These are phyloP conservation scores for Cladosporium sphaerospermum DNA, from an alignment of 2,329 filamentous ascomycete species.

Conservation along the genomic window DNA sequence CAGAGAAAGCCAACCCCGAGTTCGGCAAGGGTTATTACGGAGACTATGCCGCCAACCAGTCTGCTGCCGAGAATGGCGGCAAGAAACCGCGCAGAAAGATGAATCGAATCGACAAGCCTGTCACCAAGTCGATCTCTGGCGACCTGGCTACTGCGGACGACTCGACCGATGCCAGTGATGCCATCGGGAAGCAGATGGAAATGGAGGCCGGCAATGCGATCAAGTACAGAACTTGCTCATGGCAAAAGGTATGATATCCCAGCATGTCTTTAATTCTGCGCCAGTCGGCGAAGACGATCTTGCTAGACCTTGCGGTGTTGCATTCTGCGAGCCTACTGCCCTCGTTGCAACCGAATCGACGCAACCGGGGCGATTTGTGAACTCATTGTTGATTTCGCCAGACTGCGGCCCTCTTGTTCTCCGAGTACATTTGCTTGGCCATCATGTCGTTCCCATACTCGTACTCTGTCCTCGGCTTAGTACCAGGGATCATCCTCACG, in stretches of 20 bases:
- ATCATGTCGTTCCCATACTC: conserved; percentile 98
- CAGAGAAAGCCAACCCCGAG: conserved; percentile 10
- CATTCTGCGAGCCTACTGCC: background rate
- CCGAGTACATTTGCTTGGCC: conserved; percentile 86
- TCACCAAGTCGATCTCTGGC: conserved; percentile 31
- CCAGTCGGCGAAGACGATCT: background rate
- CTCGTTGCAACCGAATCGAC: background rate
- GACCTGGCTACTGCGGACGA: conserved; percentile 13
- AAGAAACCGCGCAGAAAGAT: conserved; percentile 28
- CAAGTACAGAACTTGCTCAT: conserved; percentile 87
- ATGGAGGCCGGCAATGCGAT: conserved; percentile 72
- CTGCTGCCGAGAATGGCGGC: conserved; percentile 28
- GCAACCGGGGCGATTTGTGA: background rate
- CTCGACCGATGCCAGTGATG: conserved; percentile 36
- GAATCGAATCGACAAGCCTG: conserved; percentile 36
- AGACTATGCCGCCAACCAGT: conserved; percentile 18
- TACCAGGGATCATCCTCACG: conserved; percentile 80
- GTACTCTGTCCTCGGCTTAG: conserved; percentile 78
- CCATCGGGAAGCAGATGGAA: conserved; percentile 63
- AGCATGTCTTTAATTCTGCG: background rate
- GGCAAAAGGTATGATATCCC: conserved; percentile 62
- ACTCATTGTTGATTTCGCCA: conserved; percentile 27
- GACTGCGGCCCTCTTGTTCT: conserved; percentile 85
- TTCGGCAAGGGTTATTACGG: conserved; percentile 24
- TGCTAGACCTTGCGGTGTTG: background rate